phyloP scores from a whole-genome alignment of 768 basidiomycete species.

The Wakefieldia striispora region DNA sequence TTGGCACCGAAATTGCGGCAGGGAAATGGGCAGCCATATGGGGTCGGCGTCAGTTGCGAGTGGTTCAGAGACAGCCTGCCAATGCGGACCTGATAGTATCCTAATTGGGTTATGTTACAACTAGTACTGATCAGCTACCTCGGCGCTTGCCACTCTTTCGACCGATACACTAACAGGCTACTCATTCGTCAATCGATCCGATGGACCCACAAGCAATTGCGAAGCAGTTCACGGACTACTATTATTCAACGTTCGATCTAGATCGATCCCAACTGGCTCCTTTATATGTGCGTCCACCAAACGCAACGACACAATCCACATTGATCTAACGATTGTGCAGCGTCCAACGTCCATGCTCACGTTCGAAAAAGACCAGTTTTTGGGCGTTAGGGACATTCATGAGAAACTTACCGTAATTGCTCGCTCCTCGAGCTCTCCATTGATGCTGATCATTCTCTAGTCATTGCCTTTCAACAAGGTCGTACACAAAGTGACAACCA shows the following conservation, averaged over 20 bases:
- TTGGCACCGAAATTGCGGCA: conserved; percentile 16
- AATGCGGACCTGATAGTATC: conserved; percentile 4
- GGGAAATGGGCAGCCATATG: conserved; percentile 19
- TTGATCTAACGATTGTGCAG: conserved; percentile 42
- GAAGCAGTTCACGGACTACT: conserved; percentile 75
- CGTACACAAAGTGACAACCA: conserved; percentile 74
- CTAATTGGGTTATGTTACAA: conserved; percentile 15
- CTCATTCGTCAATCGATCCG: conserved; percentile 41
- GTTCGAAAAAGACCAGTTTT: conserved; percentile 64
- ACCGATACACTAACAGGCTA: conserved; percentile 4
- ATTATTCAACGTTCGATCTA: conserved; percentile 76
- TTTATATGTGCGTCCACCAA: conserved; percentile 71
- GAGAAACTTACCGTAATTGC: conserved; percentile 70
- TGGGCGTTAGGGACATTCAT: conserved; percentile 53
- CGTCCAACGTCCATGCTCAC: conserved; percentile 80
- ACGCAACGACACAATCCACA: conserved; percentile 21
- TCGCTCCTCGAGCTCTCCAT: not conserved
- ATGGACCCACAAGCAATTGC: conserved; percentile 75
- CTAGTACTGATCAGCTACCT: not conserved
- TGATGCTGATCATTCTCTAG: conserved; percentile 36
- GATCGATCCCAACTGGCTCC: conserved; percentile 51
- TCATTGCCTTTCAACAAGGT: conserved; percentile 79
- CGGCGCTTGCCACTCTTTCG: conserved; percentile 3
- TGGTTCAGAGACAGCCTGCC: not conserved
- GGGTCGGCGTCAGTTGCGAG: not conserved